Conservation (phyloP, 192 early-diverging fungal genomes). For the Hyaloraphidium curvatum region DNA sequence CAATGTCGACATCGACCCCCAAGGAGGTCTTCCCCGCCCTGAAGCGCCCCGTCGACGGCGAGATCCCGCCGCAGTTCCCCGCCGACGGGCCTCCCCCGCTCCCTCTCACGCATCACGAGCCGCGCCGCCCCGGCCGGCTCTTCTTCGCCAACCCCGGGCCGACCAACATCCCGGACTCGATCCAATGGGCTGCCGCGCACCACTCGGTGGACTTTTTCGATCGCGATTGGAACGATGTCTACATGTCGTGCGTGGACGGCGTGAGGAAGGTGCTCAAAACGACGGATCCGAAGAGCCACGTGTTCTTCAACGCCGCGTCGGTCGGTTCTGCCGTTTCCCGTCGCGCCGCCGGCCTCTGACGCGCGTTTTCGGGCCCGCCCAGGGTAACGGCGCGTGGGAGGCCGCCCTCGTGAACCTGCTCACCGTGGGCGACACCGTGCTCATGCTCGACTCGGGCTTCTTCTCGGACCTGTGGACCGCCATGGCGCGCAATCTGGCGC, state of each 20-base stretch:
- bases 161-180: background rate
- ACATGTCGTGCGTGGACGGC: background rate
- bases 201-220: background rate
- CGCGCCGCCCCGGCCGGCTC: background rate
- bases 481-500: background rate
- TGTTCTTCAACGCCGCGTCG: background rate
- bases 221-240: background rate
- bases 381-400: slow-evolving; percentile 2
- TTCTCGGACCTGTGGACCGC: background rate
- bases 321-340: no score
- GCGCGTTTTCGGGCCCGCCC: no score
- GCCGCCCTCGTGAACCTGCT: background rate
- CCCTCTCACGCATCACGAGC: no score
- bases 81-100: no score
- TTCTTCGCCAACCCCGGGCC: slow-evolving; percentile 1
- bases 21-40: no score
- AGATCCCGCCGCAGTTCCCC: no score
- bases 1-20: no score
- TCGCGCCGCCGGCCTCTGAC: no score
- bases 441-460: background rate
- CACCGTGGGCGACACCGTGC: background rate
- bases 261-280: background rate
- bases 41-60: no score
- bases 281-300: background rate
- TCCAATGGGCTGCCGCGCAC: background rate